Conservation (phyloP, 306 rosid genomes). For the Rosa chinensis region DNA sequence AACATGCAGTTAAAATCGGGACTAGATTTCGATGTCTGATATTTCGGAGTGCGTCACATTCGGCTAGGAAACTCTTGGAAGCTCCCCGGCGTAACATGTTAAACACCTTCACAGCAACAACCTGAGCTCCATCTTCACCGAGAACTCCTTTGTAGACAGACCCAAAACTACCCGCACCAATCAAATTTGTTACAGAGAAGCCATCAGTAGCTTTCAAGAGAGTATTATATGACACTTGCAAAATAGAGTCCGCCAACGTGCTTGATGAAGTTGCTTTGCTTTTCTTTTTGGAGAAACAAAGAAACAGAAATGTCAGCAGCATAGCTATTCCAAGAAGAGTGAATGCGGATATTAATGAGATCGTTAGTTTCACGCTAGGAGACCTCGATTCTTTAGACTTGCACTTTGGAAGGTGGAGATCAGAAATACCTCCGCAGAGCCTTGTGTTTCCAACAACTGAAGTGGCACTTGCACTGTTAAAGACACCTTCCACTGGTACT, state of each 20-base stretch:
- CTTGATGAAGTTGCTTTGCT: not conserved
- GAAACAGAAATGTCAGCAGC: not conserved
- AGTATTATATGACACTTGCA: not conserved
- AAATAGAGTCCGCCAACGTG: not conserved
- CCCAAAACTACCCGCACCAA: slow-evolving; percentile 1
- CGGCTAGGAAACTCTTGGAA: not conserved
- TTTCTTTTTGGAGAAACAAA: not conserved
- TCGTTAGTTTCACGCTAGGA: not conserved
- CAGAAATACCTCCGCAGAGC: not conserved
- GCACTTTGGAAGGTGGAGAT: slow-evolving; percentile 9
- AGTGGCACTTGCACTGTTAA: not conserved
- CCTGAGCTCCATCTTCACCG: not conserved
- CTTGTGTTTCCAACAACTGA: slow-evolving; percentile 5
- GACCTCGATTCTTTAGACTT: not conserved
- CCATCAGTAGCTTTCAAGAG: not conserved
- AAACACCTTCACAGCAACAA: slow-evolving; percentile 2
- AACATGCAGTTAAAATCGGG: slow-evolving; percentile 12
- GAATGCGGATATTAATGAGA: not conserved
- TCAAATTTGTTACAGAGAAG: not conserved
- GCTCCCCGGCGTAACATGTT: slow-evolving; percentile 9
- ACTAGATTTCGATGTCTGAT: not conserved
- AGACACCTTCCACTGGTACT: not conserved
- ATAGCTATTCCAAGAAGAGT: not conserved
- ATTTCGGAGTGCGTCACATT: slow-evolving; percentile 4
- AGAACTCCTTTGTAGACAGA: slow-evolving; percentile 6